phyloP scores from a whole-genome alignment of 331 rosid genomes.

The Quercus phellos region DNA sequence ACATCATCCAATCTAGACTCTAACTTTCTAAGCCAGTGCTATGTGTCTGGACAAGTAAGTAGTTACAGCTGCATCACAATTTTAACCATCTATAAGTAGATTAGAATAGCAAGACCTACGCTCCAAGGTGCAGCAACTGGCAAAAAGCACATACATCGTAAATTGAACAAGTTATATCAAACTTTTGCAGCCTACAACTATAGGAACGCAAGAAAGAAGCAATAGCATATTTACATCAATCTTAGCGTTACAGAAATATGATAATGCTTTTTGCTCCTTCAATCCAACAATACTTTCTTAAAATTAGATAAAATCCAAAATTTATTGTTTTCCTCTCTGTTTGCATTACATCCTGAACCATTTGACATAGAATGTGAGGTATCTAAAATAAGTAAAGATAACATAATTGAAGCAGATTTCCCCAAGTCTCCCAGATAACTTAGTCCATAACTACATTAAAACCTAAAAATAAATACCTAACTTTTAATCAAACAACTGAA shows the following conservation, averaged over 20 bases:
- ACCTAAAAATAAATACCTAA: neutral
- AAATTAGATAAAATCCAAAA: neutral
- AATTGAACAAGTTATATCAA: neutral
- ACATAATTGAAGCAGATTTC: neutral
- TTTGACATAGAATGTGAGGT: constrained; percentile 3
- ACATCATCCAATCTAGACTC: neutral
- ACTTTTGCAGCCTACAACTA: neutral
- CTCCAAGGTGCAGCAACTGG: neutral
- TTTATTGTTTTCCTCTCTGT: neutral
- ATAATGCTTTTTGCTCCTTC: neutral
- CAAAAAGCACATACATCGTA: neutral
- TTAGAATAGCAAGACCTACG: neutral
- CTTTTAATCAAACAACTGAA: neutral
- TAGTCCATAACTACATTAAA: neutral
- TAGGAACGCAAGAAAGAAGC: neutral
- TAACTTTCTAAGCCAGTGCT: neutral
- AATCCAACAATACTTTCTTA: neutral
- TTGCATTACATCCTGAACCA: neutral
- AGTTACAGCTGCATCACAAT: neutral
- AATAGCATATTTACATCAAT: neutral
- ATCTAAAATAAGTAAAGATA: neutral
- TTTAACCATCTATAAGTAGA: neutral
- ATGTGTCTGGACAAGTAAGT: neutral
- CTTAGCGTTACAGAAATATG: neutral
- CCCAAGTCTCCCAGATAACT: neutral